Evolutionary conservation across 371 early-diverging fungal species (phyloP).

Genomic region (Sanchytrium tribonematis): DNA sequence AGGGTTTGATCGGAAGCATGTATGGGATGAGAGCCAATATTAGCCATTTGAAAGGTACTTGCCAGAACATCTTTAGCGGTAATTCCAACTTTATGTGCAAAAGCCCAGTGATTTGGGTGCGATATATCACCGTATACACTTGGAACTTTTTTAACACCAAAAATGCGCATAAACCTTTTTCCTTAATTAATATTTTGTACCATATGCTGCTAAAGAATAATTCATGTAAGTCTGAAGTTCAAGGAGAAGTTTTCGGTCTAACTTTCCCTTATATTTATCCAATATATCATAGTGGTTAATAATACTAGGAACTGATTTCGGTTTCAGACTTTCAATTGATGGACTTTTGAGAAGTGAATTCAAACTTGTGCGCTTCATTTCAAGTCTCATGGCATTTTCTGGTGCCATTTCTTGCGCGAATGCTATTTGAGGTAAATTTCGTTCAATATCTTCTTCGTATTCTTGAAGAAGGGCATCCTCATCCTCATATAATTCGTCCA

Average conservation of each 20-base stretch:
- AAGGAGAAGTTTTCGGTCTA: neutral
- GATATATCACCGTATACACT: conserved; percentile 16
- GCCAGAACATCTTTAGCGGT: conserved; percentile 30
- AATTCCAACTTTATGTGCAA: conserved; percentile 33
- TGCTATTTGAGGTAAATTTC: too few relatives aligned
- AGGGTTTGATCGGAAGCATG: conserved; percentile 6
- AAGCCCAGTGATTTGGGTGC: conserved; percentile 32
- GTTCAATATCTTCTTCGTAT: neutral
- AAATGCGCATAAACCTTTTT: conserved; percentile 46
- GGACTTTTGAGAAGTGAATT: neutral
- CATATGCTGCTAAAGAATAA: conserved; percentile 46
- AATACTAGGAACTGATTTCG: neutral
- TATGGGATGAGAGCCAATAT: conserved; percentile 11
- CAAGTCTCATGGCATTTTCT: neutral
- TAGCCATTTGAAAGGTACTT: conserved; percentile 27
- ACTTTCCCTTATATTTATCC: neutral
- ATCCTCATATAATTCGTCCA: neutral
- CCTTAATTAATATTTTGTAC: too few relatives aligned
- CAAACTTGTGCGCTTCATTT: neutral
- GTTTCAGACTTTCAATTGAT: neutral
- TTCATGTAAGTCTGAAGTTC: conserved; percentile 12
- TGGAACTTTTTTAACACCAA: conserved; percentile 36
- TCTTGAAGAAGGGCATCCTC: neutral
- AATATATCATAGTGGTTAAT: neutral
- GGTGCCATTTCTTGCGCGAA: neutral